Base-by-base conservation (phyloP, 805 yeast genomes). In the Cyberlindnera mycetangii region DNA sequence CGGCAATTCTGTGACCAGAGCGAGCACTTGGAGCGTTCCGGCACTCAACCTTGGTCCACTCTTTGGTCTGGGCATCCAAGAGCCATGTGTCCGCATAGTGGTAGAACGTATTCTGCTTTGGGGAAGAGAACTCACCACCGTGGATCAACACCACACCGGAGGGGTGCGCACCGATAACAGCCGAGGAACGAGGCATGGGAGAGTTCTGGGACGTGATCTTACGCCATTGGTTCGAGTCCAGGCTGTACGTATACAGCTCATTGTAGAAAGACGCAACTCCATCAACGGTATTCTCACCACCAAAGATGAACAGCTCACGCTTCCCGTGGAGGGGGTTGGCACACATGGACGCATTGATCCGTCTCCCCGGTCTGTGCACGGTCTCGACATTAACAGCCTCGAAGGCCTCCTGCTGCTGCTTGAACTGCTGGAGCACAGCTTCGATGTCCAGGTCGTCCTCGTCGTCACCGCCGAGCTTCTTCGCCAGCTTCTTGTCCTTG, bases 21-120 rank as follows among this genome's bases (percentile, higher is more conserved):
- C 99, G 74, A 0, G 96, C 85, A 12, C 83, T 70, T 4, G 98
- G 98, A 1, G 82, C 83, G 43, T 74, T 76, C 52, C 85, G 84
- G 32, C 70, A 68, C 44, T 92, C 98, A 5, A 89, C 69, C 58
- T 90, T 89, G 18, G 85, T 73, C 98, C 98, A 92, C 65, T 89
- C 96, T 57, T 86, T 89, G 15, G 84, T 72, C 25, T 75, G 79
- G 1, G 90, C 78, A 58, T 93, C 98, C 48, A 92, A 69, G 37
- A 92, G 74, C 99, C 99, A 92, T 4, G 97, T 85, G 60, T 92
- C 99, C 15, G 96, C 92, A 62, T 88, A 92, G 65, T 92, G 99
- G 63, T 93, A 93, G 65, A 92, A 92, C 0, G 97, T 89, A 40
- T 88, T 80, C 64, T 92, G 99, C 57, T 92, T 92, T 4, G 98